A percentile compares a stretch with the other conserved stretches of the same genome.
Evolutionary conservation across 305 asterid species (phyloP).

Genomic region (Withania somnifera): DNA sequence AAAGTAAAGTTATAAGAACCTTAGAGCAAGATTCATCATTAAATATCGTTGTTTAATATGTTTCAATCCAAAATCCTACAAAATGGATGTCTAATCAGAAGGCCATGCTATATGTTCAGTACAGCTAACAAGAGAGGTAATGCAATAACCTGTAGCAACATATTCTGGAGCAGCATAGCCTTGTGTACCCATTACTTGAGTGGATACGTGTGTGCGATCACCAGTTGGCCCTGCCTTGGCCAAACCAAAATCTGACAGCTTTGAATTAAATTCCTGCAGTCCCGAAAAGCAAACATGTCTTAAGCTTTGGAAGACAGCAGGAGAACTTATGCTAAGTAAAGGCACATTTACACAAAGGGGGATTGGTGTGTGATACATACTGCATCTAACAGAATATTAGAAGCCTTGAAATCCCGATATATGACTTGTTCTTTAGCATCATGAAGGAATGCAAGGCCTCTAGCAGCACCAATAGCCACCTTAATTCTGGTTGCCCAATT

Average conservation of each 20-base stretch:
- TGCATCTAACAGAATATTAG: conserved; percentile 84
- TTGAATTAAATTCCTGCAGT: conserved; percentile 79
- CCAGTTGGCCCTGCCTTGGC: conserved; percentile 98
- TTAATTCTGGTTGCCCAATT: conserved; percentile 85
- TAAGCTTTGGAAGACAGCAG: background rate
- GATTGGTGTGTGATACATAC: conserved; percentile 17
- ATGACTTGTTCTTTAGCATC: conserved; percentile 85
- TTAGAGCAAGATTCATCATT: background rate
- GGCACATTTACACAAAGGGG: background rate
- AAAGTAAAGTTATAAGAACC: background rate
- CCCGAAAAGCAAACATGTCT: background rate
- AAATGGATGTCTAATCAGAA: background rate
- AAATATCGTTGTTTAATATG: background rate
- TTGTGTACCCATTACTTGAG: conserved; percentile 88
- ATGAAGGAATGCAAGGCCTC: conserved; percentile 84
- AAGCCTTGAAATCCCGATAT: conserved; percentile 84
- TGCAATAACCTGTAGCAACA: conserved; percentile 70
- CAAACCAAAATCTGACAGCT: conserved; percentile 84
- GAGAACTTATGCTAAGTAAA: background rate
- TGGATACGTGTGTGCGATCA: conserved; percentile 83
- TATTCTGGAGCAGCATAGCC: conserved; percentile 98
- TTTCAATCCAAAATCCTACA: background rate
- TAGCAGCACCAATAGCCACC: conserved; percentile 92
- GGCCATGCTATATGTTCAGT: background rate
- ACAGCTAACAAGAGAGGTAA: background rate